A percentile compares a stretch with the other conserved stretches of the same genome.
Conservation (phyloP, 768 basidiomycete genomes). For the Leccinum boreale region DNA sequence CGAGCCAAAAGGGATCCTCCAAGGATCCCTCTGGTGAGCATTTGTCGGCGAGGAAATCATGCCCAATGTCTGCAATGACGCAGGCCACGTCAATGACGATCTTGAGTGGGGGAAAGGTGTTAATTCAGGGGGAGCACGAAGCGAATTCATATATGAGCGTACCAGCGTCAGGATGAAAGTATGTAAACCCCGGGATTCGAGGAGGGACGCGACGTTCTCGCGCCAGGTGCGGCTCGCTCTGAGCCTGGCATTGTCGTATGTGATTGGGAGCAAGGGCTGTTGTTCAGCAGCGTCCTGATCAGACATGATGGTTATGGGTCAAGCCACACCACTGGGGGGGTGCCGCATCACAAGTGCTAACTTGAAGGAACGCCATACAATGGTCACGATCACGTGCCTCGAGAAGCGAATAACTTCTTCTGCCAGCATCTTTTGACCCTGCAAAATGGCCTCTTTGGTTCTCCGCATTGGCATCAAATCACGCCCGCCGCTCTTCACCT, state of each 20-base stretch:
- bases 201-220: slow-evolving; percentile 40
- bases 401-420: neutral
- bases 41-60: slow-evolving; percentile 55
- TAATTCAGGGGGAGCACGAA: slow-evolving; percentile 12
- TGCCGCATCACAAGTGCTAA: neutral
- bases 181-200: slow-evolving; percentile 56
- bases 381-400: slow-evolving; percentile 13
- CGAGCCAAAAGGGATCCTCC: slow-evolving; percentile 58
- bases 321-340: slow-evolving; percentile 10
- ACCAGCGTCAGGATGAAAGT: slow-evolving; percentile 56
- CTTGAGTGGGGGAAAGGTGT: slow-evolving; percentile 27
- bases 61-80: slow-evolving; percentile 70
- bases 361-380: neutral
- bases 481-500: neutral
- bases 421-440: neutral
- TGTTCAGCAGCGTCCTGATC: slow-evolving; percentile 40
- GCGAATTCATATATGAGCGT: slow-evolving; percentile 29
- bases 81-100: slow-evolving; percentile 63
- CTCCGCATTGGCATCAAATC: slow-evolving; percentile 20
- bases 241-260: slow-evolving; percentile 16
- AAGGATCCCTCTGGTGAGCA: slow-evolving; percentile 42
- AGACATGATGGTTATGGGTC: slow-evolving; percentile 29
- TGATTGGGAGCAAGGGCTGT: slow-evolving; percentile 42
- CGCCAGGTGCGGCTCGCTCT: slow-evolving; percentile 21
- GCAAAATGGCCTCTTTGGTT: slow-evolving; percentile 11